Base-by-base conservation (phyloP, 2,329 filamentous ascomycete genomes). In the Didymella keratinophila region DNA sequence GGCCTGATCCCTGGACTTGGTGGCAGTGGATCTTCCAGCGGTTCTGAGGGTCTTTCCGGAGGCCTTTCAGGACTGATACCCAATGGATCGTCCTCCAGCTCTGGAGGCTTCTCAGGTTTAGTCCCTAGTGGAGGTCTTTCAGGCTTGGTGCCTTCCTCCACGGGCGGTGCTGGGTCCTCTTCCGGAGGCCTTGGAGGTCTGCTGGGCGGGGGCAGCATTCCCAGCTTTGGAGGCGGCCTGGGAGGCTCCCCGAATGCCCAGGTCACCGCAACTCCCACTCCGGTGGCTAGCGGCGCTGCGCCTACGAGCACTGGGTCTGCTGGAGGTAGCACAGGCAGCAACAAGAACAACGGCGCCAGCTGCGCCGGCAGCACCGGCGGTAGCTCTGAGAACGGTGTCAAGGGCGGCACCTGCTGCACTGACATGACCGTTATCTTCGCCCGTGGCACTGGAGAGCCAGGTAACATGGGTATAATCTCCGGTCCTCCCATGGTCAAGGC, bases 381-480 rank as follows among this genome's bases (percentile, higher is more conserved):
- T 25, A 69, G 68, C n/a, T 71, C 69, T 8, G 75, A 77, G 44
- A 80, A 80, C 60, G 78, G 77, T 10, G 71, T 81, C 32, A 71
- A 68, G 9, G 64, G 76, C 39, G 75, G 78, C 58, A 69, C 59
- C 20, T 76, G 71, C 66, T 81, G 79, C 69, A 73, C 79, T 46
- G 72, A 74, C 2, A 60, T 80, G 62, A 80, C 79, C 2, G 71
- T 80, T 50, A 77, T 80, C 51, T 81, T 79, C 52, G 79, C 79
- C 16, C 78, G 79, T 28, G 79, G 79, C 18, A 80, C 77, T 1
- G 68, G 65, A 11, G 79, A 81, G 60, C 27, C 64, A 3, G 79
- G 79, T 3, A 81, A 80, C 57, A 78, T 81, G 65, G 79, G 79
- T 8, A 67, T 66, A 0, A 68, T 80, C 8, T 68, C 78, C 28